A percentile compares a stretch with the other conserved stretches of the same genome.
Conservation (phyloP, 2,329 filamentous ascomycete species). For the Colletotrichum cereale region DNA sequence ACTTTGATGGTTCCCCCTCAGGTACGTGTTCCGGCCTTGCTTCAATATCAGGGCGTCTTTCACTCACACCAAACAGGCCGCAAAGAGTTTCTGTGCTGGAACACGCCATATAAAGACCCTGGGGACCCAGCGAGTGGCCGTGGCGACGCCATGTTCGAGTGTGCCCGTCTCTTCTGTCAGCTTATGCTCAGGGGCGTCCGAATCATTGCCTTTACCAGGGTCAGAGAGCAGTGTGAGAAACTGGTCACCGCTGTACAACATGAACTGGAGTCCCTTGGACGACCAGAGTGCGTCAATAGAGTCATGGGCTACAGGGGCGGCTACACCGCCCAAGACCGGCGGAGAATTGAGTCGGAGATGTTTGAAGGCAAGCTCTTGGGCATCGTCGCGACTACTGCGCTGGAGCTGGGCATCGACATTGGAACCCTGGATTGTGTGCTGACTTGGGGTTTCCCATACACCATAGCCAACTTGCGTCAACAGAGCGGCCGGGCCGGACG, state of each 20-base stretch:
- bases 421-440: conserved; percentile 93
- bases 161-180: conserved; percentile 91
- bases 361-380: conserved; percentile 94
- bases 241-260: conserved; percentile 83
- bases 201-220: conserved; percentile 91
- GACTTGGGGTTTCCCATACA: conserved; percentile 94
- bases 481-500: conserved; percentile 94
- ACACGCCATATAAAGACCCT: conserved; percentile 93
- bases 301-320: conserved; percentile 98
- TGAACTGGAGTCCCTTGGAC: conserved; percentile 79
- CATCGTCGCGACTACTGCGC: conserved; percentile 91
- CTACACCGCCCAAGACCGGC: conserved; percentile 91
- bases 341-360: conserved; percentile 94
- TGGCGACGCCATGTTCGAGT: conserved; percentile 84
- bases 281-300: conserved; percentile 79
- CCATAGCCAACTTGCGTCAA: conserved; percentile 92
- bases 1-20: conserved; percentile 93
- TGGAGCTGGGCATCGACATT: conserved; percentile 96
- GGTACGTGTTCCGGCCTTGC: conserved; percentile 34
- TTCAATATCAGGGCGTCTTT: not conserved
- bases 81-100: conserved; percentile 98
- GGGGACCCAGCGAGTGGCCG: conserved; percentile 88
- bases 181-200: conserved; percentile 88
- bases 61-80: conserved; percentile 62
- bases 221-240: conserved; percentile 89